These are phyloP conservation scores for Leishmania guyanensis DNA, from an alignment of 208 protist genomes.

Conservation along the genomic window DNA sequence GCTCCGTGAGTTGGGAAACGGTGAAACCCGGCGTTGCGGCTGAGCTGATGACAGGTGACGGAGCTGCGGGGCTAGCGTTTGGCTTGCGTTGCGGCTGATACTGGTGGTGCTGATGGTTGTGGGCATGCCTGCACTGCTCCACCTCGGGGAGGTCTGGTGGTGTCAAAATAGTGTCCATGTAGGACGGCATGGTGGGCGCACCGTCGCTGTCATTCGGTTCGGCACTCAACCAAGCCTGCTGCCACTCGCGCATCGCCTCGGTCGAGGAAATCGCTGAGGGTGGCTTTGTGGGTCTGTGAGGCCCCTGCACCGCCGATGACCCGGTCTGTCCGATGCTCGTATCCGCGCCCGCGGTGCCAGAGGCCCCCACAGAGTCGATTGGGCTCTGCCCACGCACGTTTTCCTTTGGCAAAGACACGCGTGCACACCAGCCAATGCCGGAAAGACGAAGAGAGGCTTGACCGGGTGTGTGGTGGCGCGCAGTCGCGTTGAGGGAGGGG, in stretches of 20 bases:
- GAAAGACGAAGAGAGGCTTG: background rate
- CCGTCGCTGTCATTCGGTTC: background rate
- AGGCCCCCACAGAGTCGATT: background rate
- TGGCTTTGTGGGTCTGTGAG: background rate
- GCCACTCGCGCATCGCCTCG: background rate
- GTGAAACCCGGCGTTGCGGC: slow-evolving; percentile 23
- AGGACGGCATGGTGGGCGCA: background rate
- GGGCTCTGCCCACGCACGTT: background rate
- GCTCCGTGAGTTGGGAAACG: slow-evolving; percentile 24
- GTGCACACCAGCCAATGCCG: background rate
- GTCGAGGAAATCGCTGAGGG: background rate
- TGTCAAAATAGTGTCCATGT: background rate
- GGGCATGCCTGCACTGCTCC: background rate
- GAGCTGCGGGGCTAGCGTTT: background rate
- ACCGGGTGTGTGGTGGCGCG: background rate
- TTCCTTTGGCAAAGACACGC: background rate
- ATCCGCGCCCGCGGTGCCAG: background rate
- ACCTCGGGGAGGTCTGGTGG: background rate
- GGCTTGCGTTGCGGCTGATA: background rate
- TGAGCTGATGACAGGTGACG: background rate
- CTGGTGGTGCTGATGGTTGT: background rate
- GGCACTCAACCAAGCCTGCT: background rate
- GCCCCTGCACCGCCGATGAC: background rate
- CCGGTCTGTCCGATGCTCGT: background rate
- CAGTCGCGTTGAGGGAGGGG: background rate